Evolutionary conservation across 495 filamentous ascomycete genomes (phyloP), one percentile per base, ranked within the genome.

Genomic region (Penicillium goetzii): DNA sequence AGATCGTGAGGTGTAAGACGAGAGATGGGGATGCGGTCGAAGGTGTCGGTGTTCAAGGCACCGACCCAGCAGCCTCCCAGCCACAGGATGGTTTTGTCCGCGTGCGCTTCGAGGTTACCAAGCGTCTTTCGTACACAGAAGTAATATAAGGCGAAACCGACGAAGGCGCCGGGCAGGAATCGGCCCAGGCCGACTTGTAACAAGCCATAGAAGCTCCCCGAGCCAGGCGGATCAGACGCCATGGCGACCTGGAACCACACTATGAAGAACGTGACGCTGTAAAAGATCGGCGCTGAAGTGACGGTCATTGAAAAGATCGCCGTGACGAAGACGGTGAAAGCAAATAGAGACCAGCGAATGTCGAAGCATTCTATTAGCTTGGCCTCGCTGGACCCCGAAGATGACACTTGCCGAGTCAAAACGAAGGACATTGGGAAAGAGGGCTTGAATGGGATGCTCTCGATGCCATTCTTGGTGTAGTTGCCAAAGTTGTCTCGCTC

Each of bases 161-260:
- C 80, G 58, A 92, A 90, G 61, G 87, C 83, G 19, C 89, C 90
- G 0, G 91, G 91, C 9, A 94, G 78, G 64, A 91, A 90, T 28
- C 88, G 87, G 50, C 87, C 88, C 15, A 92, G 66, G 17, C 86
- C 80, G 40, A 82, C 77, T 12, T 88, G 89, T 59, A 93, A 78
- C 9, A 92, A 76, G 64, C 82, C 73, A 54, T 83, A 80, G 21
- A 78, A 79, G 64, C 80, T 72, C 2, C 73, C 63, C 14, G 73
- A 76, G 33, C 72, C 72, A 1, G 90, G 89, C 1, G 89, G 86
- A 71, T 94, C 90, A 0, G 89, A 90, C 21, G 84, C 87, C 55
- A 93, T 80, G 17, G 87, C 89, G 53, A 93, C 90, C 62, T 91
- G 88, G 73, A 89, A 89, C 77, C 89, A 95, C 40, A 90, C 76